A percentile compares a stretch with the other conserved stretches of the same genome.
Evolutionary conservation across 2,329 filamentous ascomycete species (phyloP).

Genomic region (Aureobasidium sp.): DNA sequence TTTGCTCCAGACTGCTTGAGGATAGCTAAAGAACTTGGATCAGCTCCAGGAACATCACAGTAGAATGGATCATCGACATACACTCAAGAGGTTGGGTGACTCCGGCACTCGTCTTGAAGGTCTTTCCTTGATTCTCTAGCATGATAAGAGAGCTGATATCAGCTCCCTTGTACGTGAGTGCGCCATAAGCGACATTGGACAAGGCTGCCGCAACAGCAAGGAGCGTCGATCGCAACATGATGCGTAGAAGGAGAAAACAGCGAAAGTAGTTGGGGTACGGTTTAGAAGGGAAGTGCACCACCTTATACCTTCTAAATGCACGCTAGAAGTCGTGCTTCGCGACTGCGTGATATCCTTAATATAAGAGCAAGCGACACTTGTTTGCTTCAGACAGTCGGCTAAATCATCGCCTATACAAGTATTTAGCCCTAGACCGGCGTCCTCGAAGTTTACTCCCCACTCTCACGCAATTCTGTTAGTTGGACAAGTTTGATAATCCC

Average conservation of each 20-base stretch:
- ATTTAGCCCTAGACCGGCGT: background rate
- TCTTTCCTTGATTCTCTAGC: slow-evolving; percentile 29
- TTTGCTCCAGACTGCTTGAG: slow-evolving; percentile 22
- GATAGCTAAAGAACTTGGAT: slow-evolving; percentile 18
- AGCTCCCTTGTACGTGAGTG: slow-evolving; percentile 30
- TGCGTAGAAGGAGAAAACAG: background rate
- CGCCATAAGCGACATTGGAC: slow-evolving; percentile 15
- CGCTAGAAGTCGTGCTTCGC: background rate
- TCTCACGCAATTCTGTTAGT: background rate
- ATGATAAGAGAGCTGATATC: slow-evolving; percentile 32
- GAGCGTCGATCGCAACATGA: slow-evolving; percentile 6
- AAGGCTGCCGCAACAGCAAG: background rate
- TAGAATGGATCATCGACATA: background rate
- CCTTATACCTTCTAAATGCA: background rate
- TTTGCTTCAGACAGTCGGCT: background rate
- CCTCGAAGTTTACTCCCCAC: background rate
- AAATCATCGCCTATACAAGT: background rate
- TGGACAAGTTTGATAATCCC: no score
- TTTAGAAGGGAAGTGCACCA: background rate
- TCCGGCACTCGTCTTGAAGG: slow-evolving; percentile 29
- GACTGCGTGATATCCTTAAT: slow-evolving; percentile 2
- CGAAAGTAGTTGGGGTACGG: background rate
- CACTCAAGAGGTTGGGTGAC: slow-evolving; percentile 6
- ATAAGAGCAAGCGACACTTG: background rate
- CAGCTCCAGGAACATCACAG: slow-evolving; percentile 18